Evolutionary conservation across 2,329 filamentous ascomycete species (phyloP).

Genomic region (Botrytis cinerea): DNA sequence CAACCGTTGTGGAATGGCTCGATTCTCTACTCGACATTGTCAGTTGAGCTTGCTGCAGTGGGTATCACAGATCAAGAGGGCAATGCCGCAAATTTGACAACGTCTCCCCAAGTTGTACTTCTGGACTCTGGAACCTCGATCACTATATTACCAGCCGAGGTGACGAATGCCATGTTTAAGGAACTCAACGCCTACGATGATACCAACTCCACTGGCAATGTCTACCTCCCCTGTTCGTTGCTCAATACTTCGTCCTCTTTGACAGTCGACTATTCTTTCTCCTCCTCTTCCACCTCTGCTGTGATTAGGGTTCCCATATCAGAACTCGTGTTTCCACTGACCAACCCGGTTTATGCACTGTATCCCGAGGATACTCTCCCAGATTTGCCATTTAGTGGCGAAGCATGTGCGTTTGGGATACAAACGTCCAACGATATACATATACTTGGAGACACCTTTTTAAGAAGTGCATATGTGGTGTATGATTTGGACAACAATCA

Average conservation of each 20-base stretch:
- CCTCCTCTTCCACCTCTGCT: conserved; percentile 45
- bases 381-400: conserved; percentile 36
- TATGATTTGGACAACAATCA: conserved; percentile 54
- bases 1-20: conserved; percentile 28
- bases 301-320: conserved; percentile 47
- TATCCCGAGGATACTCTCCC: conserved; percentile 20
- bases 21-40: conserved; percentile 29
- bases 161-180: conserved; percentile 48
- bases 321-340: conserved; percentile 47
- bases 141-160: conserved; percentile 59
- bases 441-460: conserved; percentile 53
- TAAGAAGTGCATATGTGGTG: conserved; percentile 56
- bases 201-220: conserved; percentile 21
- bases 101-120: conserved; percentile 49
- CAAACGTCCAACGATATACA: conserved; percentile 32
- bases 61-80: conserved; percentile 35
- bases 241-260: conserved; percentile 39
- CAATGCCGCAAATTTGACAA: conserved; percentile 27
- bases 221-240: conserved; percentile 46
- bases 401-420: conserved; percentile 56
- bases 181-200: conserved; percentile 45
- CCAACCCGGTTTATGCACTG: conserved; percentile 22
- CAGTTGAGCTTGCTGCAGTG: conserved; percentile 34
- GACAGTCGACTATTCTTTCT: conserved; percentile 52
- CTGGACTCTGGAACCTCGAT: conserved; percentile 68